Base-by-base conservation (phyloP, 768 basidiomycete species). In the Panellus pusillus region DNA sequence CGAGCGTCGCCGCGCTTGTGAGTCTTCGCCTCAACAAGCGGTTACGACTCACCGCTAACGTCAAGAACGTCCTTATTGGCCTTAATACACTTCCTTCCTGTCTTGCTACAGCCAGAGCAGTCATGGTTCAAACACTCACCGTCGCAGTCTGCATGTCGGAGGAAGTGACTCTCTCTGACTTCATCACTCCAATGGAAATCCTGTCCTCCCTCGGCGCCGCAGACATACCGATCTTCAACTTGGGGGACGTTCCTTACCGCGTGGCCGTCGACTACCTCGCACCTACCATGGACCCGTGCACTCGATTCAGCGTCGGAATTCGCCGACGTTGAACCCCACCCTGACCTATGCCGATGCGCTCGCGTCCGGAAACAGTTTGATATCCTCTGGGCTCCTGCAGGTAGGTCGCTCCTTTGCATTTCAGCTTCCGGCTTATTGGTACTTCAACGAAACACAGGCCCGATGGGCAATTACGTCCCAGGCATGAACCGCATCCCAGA, bases 311-410 rank as follows among this genome's bases (percentile, higher is more conserved):
- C 50, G 55, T 5, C 48, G 27, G 24, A 13, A 20, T 18, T 32
- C 41, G 14, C 55, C 56, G 46, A 57, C 48, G 7, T 32, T 61
- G 17, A 55, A 51, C 32, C 60, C 60, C 1, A 61, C 60, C 37
- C 19, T 54, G 43, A 61, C 60, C 14, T 61, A 61, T 40, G 42
- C 32, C 11, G 49, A 36, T 19, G 60, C 55, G 19, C 15, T 61
- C 6, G 47, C 52, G 8, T 11, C 29, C 5, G 60, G 56, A 54
- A 52, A 38, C 60, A 61, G 43, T 61, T 51, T 17, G 60, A 61
- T n/a, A 54, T 61, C 19, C 5, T 61, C 37, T 61, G 60, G 60
- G 55, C 52, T 32, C 60, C 60, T 2, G 60, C 60, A 18, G 60
- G 60, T 61, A 38, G 27, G 36, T 27, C 7, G 3, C 27, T 19